Evolutionary conservation across 768 basidiomycete genomes (phyloP).

Genomic region (Leucosporidium scottii): DNA sequence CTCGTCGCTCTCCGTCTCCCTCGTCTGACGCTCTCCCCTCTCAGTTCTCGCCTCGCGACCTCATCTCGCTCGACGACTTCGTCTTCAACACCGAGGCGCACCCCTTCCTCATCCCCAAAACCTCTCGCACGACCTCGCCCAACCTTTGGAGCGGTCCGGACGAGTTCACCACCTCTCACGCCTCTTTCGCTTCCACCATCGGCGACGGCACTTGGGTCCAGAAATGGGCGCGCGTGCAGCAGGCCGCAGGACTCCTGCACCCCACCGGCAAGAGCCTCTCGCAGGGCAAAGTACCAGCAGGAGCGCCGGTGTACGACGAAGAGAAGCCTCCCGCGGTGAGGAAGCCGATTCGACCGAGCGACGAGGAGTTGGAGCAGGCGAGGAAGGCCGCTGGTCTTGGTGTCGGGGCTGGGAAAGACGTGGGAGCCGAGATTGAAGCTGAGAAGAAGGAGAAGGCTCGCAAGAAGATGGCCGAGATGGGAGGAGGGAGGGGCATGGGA

Average conservation of each 20-base stretch:
- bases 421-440: background rate
- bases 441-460: background rate
- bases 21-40: conserved; percentile 44
- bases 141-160: conserved; percentile 24
- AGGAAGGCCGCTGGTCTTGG: background rate
- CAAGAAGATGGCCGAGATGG: too few relatives aligned
- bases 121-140: background rate
- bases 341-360: conserved; percentile 10
- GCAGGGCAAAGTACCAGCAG: too few relatives aligned
- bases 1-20: background rate
- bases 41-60: conserved; percentile 61
- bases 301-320: background rate
- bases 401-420: background rate
- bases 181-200: conserved; percentile 2
- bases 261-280: background rate
- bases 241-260: conserved; percentile 5
- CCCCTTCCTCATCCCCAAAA: conserved; percentile 46
- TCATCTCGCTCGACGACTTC: conserved; percentile 48
- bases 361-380: conserved; percentile 12
- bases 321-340: background rate
- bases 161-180: background rate
- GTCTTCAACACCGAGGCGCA: conserved; percentile 61
- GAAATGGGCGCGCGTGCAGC: conserved; percentile 25
- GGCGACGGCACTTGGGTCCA: conserved; percentile 30
- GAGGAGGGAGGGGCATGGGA: too few relatives aligned